Evolutionary conservation across 192 early-diverging fungal genomes (phyloP).

Genomic region (Cetraspora pellucida): DNA sequence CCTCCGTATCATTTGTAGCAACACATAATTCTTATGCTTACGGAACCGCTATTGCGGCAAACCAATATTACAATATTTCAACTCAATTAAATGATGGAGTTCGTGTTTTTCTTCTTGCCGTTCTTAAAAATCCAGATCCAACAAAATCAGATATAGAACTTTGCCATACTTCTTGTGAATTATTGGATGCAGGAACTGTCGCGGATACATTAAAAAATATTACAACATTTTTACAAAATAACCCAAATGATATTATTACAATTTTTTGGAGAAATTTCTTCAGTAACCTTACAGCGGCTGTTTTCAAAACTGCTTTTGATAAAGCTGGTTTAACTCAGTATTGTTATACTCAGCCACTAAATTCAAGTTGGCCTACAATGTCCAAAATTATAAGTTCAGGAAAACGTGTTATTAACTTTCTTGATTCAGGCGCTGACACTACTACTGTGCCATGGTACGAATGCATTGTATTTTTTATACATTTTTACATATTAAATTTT

Average conservation of each 20-base stretch:
- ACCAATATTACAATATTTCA: slow-evolving; percentile 65
- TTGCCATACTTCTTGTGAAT: slow-evolving; percentile 66
- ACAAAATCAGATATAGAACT: slow-evolving; percentile 49
- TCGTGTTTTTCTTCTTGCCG: slow-evolving; percentile 73
- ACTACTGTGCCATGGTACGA: slow-evolving; percentile 64
- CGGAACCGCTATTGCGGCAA: slow-evolving; percentile 59
- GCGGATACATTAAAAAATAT: slow-evolving; percentile 58
- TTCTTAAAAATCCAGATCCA: slow-evolving; percentile 33
- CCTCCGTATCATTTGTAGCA: slow-evolving; percentile 62
- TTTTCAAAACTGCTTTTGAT: slow-evolving; percentile 55
- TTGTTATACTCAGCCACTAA: slow-evolving; percentile 49
- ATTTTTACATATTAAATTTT: background rate
- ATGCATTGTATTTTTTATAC: background rate
- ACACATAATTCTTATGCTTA: slow-evolving; percentile 78
- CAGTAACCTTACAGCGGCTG: slow-evolving; percentile 48
- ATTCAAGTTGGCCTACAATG: slow-evolving; percentile 70
- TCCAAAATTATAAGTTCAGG: slow-evolving; percentile 60
- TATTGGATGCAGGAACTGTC: slow-evolving; percentile 64
- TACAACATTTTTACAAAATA: slow-evolving; percentile 59
- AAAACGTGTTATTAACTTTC: slow-evolving; percentile 69
- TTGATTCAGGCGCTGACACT: slow-evolving; percentile 56
- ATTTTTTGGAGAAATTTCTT: slow-evolving; percentile 71
- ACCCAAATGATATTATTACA: slow-evolving; percentile 75
- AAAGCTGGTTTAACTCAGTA: slow-evolving; percentile 58
- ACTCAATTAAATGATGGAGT: slow-evolving; percentile 75